Evolutionary conservation across 495 filamentous ascomycete species (phyloP).

Genomic region (Haplographium delicatum): DNA sequence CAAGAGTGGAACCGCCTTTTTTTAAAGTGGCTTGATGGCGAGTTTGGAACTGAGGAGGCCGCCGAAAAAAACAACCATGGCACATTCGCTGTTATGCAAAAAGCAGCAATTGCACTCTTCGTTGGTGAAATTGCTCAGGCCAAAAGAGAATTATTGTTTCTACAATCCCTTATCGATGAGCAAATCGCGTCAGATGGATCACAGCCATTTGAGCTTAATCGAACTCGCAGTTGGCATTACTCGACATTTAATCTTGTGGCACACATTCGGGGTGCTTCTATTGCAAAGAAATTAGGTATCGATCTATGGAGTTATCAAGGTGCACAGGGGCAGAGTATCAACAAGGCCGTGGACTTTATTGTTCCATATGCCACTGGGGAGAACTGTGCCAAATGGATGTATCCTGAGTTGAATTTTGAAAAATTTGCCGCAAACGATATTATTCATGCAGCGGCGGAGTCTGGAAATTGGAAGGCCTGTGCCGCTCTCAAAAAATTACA

Average conservation of each 20-base stretch:
- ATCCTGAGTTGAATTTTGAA: conserved; percentile 10
- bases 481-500: conserved; percentile 31
- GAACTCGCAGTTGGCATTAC: conserved; percentile 24
- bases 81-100: conserved; percentile 16
- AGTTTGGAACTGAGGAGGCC: conserved; percentile 11
- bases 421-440: conserved; percentile 14
- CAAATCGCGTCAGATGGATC: conserved; percentile 12
- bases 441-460: conserved; percentile 12
- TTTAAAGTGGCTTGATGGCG: conserved; percentile 17
- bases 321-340: conserved; percentile 14
- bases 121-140: conserved; percentile 12
- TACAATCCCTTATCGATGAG: conserved; percentile 2
- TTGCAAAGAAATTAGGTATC: conserved; percentile 14
- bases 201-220: conserved; percentile 11
- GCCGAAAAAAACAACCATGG: conserved; percentile 18
- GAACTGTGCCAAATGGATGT: conserved; percentile 11
- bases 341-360: conserved; percentile 13
- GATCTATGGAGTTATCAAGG: conserved; percentile 17
- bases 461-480: conserved; percentile 20
- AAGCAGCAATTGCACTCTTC: conserved; percentile 17
- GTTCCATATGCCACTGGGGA: conserved; percentile 16
- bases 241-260: conserved; percentile 18
- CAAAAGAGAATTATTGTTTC: conserved; percentile 1
- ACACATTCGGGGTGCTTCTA: conserved; percentile 6
- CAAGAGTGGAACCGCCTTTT: conserved; percentile 16